Percentiles rank a stretch among this genome's conserved stretches.
phyloP scores from a whole-genome alignment of 257 asterid genomes.

The Solanum etuberosum region DNA sequence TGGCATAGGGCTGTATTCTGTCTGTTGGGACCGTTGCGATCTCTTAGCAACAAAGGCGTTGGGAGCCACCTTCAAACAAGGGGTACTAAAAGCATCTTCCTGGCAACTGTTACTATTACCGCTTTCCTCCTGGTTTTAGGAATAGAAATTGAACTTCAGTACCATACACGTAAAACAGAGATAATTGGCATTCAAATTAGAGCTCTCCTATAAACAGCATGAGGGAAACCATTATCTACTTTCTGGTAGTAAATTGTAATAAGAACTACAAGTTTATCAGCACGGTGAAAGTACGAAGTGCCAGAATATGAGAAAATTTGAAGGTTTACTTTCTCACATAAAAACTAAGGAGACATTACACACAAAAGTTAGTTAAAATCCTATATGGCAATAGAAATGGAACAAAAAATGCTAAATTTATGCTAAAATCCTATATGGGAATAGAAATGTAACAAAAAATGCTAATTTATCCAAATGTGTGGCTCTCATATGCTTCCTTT shows the following conservation, averaged over 20 bases:
- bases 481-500: not conserved
- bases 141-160: not conserved
- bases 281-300: not conserved
- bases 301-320: not conserved
- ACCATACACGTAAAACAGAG: not conserved
- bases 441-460: not conserved
- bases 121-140: slow-evolving; percentile 40
- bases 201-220: too few relatives aligned
- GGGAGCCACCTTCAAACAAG: slow-evolving; percentile 56
- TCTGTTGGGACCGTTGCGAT: slow-evolving; percentile 37
- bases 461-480: not conserved
- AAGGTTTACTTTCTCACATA: not conserved
- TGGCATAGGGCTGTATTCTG: slow-evolving; percentile 79
- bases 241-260: not conserved
- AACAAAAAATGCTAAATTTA: not conserved
- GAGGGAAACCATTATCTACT: not conserved
- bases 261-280: not conserved
- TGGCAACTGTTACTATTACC: slow-evolving; percentile 23
- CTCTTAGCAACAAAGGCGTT: slow-evolving; percentile 71
- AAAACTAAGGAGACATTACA: not conserved
- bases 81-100: slow-evolving; percentile 69
- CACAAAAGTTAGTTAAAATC: not conserved
- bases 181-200: not conserved
- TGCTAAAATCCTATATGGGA: not conserved
- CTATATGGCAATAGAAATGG: not conserved